A percentile compares a stretch with the other conserved stretches of the same genome.
Conservation (phyloP, 257 asterid species). For the Vinca minor region DNA sequence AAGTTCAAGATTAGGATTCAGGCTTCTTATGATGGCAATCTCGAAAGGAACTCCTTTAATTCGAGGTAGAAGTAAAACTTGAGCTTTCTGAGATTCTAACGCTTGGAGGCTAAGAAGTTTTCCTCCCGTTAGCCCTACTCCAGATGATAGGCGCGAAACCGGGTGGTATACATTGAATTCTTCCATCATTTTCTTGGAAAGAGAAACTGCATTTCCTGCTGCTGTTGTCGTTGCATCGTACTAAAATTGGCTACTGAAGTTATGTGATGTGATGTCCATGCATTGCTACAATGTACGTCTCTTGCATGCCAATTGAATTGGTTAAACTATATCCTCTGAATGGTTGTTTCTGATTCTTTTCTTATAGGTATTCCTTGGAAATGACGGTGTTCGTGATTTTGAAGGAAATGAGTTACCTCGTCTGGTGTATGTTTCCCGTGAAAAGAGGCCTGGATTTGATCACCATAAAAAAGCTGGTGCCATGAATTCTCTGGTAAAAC, state of each 20-base stretch:
- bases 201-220: background rate
- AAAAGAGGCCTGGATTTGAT: constrained; percentile 86
- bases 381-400: constrained; percentile 51
- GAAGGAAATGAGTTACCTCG: constrained; percentile 68
- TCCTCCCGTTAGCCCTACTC: background rate
- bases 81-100: background rate
- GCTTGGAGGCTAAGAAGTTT: background rate
- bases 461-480: constrained; percentile 97
- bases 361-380: constrained; percentile 70
- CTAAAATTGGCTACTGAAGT: background rate
- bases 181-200: background rate
- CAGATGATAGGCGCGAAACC: background rate
- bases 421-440: constrained; percentile 83
- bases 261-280: background rate
- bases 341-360: background rate
- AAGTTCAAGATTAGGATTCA: background rate
- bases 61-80: background rate
- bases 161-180: background rate
- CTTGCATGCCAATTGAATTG: background rate
- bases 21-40: background rate
- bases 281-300: background rate
- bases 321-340: background rate
- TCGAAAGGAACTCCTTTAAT: background rate
- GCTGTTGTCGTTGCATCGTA: background rate
- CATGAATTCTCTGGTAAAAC: constrained; percentile 76